These are phyloP conservation scores for Penicillium paxilli DNA, from an alignment of 495 filamentous ascomycete genomes.

Conservation along the genomic window DNA sequence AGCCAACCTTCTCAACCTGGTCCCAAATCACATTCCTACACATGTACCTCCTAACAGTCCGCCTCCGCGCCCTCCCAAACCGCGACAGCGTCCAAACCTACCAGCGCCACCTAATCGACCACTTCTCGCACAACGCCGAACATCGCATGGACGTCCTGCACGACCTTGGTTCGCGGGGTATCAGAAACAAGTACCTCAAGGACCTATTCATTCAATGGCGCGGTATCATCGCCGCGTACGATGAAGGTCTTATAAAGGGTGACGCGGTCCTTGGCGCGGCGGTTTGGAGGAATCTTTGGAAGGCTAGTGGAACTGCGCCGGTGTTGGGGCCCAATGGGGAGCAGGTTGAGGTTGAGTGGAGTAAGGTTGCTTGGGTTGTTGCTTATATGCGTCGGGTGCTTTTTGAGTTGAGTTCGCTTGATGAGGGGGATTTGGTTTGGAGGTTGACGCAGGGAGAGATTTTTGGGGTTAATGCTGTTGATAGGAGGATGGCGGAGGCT, in stretches of 20 bases:
- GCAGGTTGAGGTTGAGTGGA: slow-evolving; percentile 72
- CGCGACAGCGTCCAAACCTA: slow-evolving; percentile 58
- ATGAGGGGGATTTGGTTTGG: slow-evolving; percentile 56
- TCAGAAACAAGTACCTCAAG: slow-evolving; percentile 84
- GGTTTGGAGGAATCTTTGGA: slow-evolving; percentile 92
- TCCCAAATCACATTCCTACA: slow-evolving; percentile 93
- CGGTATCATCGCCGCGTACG: slow-evolving; percentile 77
- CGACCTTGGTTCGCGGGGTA: slow-evolving; percentile 58
- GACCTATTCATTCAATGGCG: slow-evolving; percentile 93
- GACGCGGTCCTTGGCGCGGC: slow-evolving; percentile 86
- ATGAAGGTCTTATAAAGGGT: slow-evolving; percentile 79
- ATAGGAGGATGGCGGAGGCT: slow-evolving; percentile 36
- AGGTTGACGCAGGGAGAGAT: slow-evolving; percentile 27
- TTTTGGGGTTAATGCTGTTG: slow-evolving; percentile 36
- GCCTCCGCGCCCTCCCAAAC: slow-evolving; percentile 71
- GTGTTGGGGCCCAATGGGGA: slow-evolving; percentile 35
- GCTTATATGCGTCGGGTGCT: slow-evolving; percentile 74
- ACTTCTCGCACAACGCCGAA: slow-evolving; percentile 92
- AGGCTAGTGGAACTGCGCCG: slow-evolving; percentile 57
- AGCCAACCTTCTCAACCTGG: slow-evolving; percentile 90
- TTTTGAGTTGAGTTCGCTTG: slow-evolving; percentile 59
- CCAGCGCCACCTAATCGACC: slow-evolving; percentile 79
- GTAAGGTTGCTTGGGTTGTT: slow-evolving; percentile 70
- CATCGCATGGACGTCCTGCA: slow-evolving; percentile 78
- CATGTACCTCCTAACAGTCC: slow-evolving; percentile 90